Evolutionary conservation across 2,329 filamentous ascomycete species (phyloP).

Genomic region (Trichoderma atrobrunneum): DNA sequence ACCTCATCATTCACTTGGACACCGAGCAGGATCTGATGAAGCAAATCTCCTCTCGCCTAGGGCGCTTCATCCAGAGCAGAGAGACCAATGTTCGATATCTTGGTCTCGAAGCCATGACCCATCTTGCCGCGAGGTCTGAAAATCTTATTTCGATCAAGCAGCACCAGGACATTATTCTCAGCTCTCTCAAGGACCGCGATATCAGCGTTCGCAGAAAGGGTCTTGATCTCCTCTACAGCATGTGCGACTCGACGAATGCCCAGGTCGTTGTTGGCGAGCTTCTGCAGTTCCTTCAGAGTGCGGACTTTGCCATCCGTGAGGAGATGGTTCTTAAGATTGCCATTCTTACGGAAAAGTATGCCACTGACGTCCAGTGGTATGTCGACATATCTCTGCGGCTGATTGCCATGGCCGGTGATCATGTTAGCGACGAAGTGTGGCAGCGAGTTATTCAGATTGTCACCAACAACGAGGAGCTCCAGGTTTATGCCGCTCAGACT

Average conservation of each 20-base stretch:
- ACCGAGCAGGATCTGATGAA: slow-evolving; percentile 94
- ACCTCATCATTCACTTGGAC: slow-evolving; percentile 95
- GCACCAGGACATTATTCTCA: slow-evolving; percentile 93
- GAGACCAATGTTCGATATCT: slow-evolving; percentile 98
- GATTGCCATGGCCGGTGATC: slow-evolving; percentile 94
- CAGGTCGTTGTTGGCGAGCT: slow-evolving; percentile 91
- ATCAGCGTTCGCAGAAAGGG: slow-evolving; percentile 97
- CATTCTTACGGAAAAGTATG: slow-evolving; percentile 97
- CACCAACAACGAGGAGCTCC: slow-evolving; percentile 97
- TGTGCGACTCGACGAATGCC: slow-evolving; percentile 96
- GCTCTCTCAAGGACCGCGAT: slow-evolving; percentile 89
- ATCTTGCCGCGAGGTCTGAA: slow-evolving; percentile 89
- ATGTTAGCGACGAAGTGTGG: slow-evolving; percentile 99
- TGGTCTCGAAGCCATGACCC: slow-evolving; percentile 95
- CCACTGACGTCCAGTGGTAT: slow-evolving; percentile 98
- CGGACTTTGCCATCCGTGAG: slow-evolving; percentile 95
- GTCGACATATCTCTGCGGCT: slow-evolving; percentile 94
- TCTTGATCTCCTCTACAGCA: slow-evolving; percentile 95
- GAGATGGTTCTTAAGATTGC: slow-evolving; percentile 99
- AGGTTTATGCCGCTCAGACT: slow-evolving; percentile 93
- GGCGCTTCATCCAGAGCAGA: slow-evolving; percentile 92
- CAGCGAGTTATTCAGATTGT: slow-evolving; percentile 98
- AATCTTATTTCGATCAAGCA: slow-evolving; percentile 97
- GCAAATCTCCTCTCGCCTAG: slow-evolving; percentile 85
- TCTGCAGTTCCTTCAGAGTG: slow-evolving; percentile 89